Evolutionary conservation across 1,284 basidiomycete species (phyloP), one percentile per base, ranked within the genome.

Genomic region (Ceraceosorus bombacis): DNA sequence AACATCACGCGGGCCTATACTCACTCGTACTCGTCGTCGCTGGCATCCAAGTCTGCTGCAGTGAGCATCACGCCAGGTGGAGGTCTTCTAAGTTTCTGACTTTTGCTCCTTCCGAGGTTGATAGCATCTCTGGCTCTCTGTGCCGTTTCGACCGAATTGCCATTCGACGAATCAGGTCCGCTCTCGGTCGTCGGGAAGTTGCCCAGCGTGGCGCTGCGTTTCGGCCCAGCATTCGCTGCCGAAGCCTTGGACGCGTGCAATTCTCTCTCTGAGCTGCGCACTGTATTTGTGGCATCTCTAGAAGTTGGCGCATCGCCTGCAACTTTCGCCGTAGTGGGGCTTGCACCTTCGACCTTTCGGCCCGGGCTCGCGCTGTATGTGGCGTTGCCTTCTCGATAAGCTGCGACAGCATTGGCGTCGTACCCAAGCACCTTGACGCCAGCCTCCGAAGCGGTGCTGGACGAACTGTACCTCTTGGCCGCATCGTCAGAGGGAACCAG

Each of bases 1-100:
- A 52, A 17, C 13, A 17, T 1, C 15, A 3, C 38, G 13, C 10
- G 37, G 38, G 51, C 51, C 13, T 13, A 17, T 54, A 50, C 56
- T 51, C 17, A 57, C 71, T 74, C 72, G 55, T 74, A 74, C 43
- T 74, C 72, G 50, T 74, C 72, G 48, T 74, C 72, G 49, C 71
- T 72, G 17, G 72, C 72, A 40, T 74, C 72, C 48, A 74, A 58
- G 41, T 74, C 72, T 9, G 70, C 70, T 2, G 71, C 65, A 5
- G 62, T 69, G 13, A 74, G 61, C 53, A 66, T 57, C 4, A 67
- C 65, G 48, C 72, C 72, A 6, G 68, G 68, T 10, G 72, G 72
- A 15, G 71, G 71, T 40, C 69, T 62, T 50, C 67, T 60, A 15
- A 72, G 41, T 5, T 41, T 60, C 54, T 68, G 68, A 41, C 64